Evolutionary conservation across 257 asterid species (phyloP).

Genomic region (Schizonepeta tenuifolia): DNA sequence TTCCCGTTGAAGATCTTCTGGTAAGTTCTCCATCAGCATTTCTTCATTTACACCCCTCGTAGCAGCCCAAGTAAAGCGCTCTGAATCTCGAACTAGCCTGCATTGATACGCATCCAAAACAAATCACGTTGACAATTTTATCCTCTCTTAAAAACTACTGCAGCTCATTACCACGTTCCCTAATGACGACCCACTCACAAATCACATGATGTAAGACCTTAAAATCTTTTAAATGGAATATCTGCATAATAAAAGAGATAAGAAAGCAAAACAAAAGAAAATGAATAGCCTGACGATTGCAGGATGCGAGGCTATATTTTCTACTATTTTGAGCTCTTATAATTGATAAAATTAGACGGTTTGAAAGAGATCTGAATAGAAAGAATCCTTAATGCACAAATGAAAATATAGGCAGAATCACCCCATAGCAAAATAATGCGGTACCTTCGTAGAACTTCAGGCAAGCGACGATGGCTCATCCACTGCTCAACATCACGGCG

Average conservation of each 20-base stretch:
- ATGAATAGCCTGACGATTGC: neutral
- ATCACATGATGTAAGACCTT: too few relatives aligned
- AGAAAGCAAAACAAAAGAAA: neutral
- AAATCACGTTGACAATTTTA: neutral
- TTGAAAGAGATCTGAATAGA: neutral
- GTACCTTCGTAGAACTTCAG: conserved; percentile 73
- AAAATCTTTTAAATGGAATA: neutral
- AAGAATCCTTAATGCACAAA: neutral
- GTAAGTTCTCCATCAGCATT: conserved; percentile 80
- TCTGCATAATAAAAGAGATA: neutral
- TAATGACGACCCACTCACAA: too few relatives aligned
- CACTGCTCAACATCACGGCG: conserved; percentile 97
- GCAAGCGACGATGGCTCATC: conserved; percentile 97
- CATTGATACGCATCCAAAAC: conserved; percentile 21
- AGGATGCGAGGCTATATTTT: conserved; percentile 1
- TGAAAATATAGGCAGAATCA: neutral
- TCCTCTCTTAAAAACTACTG: neutral
- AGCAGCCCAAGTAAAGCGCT: conserved; percentile 91
- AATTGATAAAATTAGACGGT: neutral
- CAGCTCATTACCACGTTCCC: too few relatives aligned
- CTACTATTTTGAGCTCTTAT: too few relatives aligned
- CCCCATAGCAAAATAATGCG: neutral
- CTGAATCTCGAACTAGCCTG: conserved; percentile 83
- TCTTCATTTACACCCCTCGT: conserved; percentile 92
- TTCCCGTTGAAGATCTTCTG: conserved; percentile 91